Base-by-base conservation (phyloP, 2,329 filamentous ascomycete species). In the Diplocarpon mali region DNA sequence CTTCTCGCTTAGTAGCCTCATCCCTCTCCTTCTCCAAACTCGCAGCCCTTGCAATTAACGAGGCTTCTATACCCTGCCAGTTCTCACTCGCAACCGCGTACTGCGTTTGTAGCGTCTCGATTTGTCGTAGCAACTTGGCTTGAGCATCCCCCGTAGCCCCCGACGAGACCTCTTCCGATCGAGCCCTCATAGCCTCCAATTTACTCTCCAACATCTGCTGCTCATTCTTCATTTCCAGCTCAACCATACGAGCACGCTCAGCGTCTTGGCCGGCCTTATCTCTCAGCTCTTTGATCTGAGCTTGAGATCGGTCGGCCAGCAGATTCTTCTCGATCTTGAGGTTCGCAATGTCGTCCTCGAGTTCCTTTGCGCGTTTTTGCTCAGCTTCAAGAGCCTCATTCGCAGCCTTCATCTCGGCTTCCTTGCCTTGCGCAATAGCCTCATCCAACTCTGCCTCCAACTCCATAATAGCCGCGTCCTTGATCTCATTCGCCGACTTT, bases 11-110 rank as follows among this genome's bases (percentile, higher is more conserved):
- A 40, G 79, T 72, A 8, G 85, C 77, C 58, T 98, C 92, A 59
- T 96, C 89, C 45, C 86, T 78, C 63, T 98, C 93, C 60, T 84
- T 92, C 62, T 98, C 92, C 9, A 96, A 69, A 40, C 70, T 81
- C 3, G 80, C 73, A 10, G 92, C 73, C 46, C 89, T 78, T 16
- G 85, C 78, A 40, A 90, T 75, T 28, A 98, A 67, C 2, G 85
- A 93, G 9, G 84, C 78, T 64, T 98, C 90, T 50, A 98, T 93
- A 0, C 88, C 86, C 60, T 95, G 89, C 92, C 93, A 98, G 57
- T 98, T 98, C 59, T 94, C 87, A 54, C 86, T 92, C 1, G 92
- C 92, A 44, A 93, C 80, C 1, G 88, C 80, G 64, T 98, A 95
- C 62, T 98, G 93, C 6, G 85, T 92, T 64, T 98, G 92, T 31